phyloP scores from a whole-genome alignment of 352 stramenopile genomes.

The Globisporangium camurandrum region DNA sequence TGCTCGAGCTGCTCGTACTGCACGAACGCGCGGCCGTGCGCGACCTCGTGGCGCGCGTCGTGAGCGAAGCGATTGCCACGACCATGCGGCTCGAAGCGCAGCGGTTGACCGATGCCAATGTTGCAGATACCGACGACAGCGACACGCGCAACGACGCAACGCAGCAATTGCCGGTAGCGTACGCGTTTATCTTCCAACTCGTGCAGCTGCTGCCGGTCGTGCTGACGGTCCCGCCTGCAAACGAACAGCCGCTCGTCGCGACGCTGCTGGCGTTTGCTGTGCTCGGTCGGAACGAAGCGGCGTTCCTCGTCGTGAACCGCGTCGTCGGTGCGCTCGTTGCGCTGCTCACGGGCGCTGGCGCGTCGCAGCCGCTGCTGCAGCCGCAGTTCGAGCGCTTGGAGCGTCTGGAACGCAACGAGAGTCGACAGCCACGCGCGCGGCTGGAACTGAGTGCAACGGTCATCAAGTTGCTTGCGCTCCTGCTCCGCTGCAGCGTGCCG shows the following conservation, averaged over 20 bases:
- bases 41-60: constrained; percentile 58
- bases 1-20: constrained; percentile 68
- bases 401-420: constrained; percentile 62
- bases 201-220: constrained; percentile 74
- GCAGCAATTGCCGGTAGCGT: constrained; percentile 42
- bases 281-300: constrained; percentile 73
- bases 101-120: constrained; percentile 16
- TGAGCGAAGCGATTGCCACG: constrained; percentile 63
- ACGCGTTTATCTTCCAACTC: constrained; percentile 78
- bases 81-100: constrained; percentile 41
- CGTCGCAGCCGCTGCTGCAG: constrained; percentile 53
- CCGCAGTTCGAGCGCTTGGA: constrained; percentile 65
- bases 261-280: constrained; percentile 74
- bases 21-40: constrained; percentile 63
- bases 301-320: constrained; percentile 76
- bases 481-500: constrained; percentile 62
- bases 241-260: constrained; percentile 72
- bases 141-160: not conserved
- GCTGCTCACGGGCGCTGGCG: constrained; percentile 50
- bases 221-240: constrained; percentile 49
- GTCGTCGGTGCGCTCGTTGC: constrained; percentile 70
- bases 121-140: not conserved
- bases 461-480: constrained; percentile 65
- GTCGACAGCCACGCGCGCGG: constrained; percentile 65
- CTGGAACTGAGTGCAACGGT: constrained; percentile 66